Percentiles rank a stretch among this genome's conserved stretches.
Evolutionary conservation across 2,329 filamentous ascomycete species (phyloP).

Genomic region (Coniochaeta pulveracea): DNA sequence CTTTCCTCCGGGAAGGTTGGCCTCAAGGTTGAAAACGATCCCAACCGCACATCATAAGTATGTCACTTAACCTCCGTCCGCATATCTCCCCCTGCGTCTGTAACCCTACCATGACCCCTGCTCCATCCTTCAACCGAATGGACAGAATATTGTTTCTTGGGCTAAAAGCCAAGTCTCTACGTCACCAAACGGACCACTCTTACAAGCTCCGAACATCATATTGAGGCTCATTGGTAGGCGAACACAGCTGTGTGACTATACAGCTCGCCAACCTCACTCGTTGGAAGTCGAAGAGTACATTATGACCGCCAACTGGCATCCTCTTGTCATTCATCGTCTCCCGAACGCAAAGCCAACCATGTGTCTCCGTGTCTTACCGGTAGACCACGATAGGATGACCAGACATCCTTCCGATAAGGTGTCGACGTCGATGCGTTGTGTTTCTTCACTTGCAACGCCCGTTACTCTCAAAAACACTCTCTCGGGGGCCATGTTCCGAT

Average conservation of each 20-base stretch:
- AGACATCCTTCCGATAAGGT: slow-evolving; percentile 15
- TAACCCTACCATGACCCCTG: not conserved
- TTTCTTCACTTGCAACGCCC: not conserved
- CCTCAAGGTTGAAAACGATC: not conserved
- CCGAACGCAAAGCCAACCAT: slow-evolving; percentile 4
- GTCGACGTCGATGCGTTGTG: no score
- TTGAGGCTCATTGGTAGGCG: not conserved
- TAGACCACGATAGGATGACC: slow-evolving; percentile 9
- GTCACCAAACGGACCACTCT: no score
- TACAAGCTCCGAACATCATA: not conserved
- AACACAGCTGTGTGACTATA: not conserved
- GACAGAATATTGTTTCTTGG: no score
- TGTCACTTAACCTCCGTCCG: slow-evolving; percentile 3
- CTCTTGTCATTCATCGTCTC: not conserved
- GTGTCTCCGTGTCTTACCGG: slow-evolving; percentile 9
- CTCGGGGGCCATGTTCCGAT: not conserved
- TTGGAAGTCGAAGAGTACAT: no score
- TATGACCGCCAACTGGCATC: no score
- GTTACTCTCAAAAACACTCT: not conserved
- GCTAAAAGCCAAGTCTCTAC: no score
- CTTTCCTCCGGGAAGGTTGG: no score
- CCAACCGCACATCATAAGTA: slow-evolving; percentile 1
- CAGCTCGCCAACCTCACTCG: not conserved
- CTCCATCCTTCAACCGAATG: no score
- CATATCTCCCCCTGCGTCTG: slow-evolving; percentile 1